phyloP scores from a whole-genome alignment of 441 rosid genomes.

The Populus hybrid region DNA sequence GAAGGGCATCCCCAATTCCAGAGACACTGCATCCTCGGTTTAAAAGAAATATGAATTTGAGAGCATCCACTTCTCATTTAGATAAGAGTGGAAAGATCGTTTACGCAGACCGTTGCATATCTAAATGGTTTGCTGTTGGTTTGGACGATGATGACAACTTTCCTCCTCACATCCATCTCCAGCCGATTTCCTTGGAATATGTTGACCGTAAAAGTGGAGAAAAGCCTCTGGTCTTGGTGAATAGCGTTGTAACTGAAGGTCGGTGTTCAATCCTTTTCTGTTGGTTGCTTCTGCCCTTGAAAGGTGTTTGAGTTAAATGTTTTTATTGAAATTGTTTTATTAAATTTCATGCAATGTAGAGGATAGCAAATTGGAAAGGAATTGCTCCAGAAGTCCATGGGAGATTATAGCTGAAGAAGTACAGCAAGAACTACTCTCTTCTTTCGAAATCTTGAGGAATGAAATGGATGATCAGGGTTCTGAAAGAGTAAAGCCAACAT shows the following conservation, averaged over 20 bases:
- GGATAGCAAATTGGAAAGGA: slow-evolving; percentile 17
- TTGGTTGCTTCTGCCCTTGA: background rate
- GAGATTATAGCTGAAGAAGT: slow-evolving; percentile 38
- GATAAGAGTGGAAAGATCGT: slow-evolving; percentile 32
- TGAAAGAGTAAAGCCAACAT: slow-evolving; percentile 36
- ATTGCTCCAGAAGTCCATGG: slow-evolving; percentile 32
- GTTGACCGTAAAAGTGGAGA: slow-evolving; percentile 16
- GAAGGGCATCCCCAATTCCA: too few relatives aligned
- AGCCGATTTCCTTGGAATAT: slow-evolving; percentile 34
- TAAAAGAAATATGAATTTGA: slow-evolving; percentile 23
- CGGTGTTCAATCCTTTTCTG: slow-evolving; percentile 2
- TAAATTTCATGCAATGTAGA: slow-evolving; percentile 11
- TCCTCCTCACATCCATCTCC: slow-evolving; percentile 33
- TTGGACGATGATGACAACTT: slow-evolving; percentile 24
- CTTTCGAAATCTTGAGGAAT: slow-evolving; percentile 34
- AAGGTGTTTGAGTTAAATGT: background rate
- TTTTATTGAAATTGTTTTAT: background rate
- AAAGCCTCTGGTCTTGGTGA: slow-evolving; percentile 20
- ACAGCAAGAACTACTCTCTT: slow-evolving; percentile 37
- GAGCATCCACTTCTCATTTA: slow-evolving; percentile 12
- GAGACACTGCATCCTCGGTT: slow-evolving; percentile 21
- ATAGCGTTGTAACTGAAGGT: too few relatives aligned
- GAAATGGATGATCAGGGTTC: slow-evolving; percentile 20
- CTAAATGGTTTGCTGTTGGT: slow-evolving; percentile 53
- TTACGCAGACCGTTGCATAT: slow-evolving; percentile 38